Evolutionary conservation across 352 stramenopile species (phyloP).

Genomic region (Globisporangium paddicum): DNA sequence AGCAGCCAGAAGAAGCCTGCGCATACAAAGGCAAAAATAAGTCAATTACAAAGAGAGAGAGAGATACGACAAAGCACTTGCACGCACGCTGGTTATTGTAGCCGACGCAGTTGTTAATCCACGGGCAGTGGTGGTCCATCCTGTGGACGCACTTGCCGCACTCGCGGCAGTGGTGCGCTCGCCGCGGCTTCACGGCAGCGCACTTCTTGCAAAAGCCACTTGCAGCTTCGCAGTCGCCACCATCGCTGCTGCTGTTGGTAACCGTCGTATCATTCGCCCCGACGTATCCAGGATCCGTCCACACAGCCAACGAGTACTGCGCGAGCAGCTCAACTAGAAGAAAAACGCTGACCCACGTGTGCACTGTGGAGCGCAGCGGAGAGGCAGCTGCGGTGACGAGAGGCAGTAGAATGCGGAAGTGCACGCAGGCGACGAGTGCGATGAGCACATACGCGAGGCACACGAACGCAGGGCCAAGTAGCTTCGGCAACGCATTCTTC

Average conservation of each 20-base stretch:
- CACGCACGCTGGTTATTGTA: constrained; percentile 92
- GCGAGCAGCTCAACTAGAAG: constrained; percentile 28
- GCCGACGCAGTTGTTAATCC: constrained; percentile 97
- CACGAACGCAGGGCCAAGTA: constrained; percentile 23
- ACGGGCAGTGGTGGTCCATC: constrained; percentile 98
- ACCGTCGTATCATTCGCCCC: background rate
- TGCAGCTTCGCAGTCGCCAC: background rate
- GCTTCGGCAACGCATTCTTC: background rate
- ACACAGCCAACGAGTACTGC: constrained; percentile 39
- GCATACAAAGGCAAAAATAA: background rate
- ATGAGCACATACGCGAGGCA: constrained; percentile 28
- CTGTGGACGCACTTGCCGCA: constrained; percentile 90
- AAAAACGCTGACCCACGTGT: constrained; percentile 23
- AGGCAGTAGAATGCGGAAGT: constrained; percentile 30
- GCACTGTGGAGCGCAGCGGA: background rate
- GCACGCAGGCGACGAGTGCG: constrained; percentile 18
- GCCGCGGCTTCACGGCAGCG: constrained; percentile 18
- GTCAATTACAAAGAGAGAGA: background rate
- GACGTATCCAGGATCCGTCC: constrained; percentile 35
- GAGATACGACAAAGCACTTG: background rate
- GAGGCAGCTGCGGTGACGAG: background rate
- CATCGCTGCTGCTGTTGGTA: background rate
- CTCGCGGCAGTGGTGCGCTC: constrained; percentile 66
- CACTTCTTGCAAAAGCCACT: constrained; percentile 20
- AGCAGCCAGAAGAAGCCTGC: constrained; percentile 45